A percentile compares a stretch with the other conserved stretches of the same genome.
phyloP scores from a whole-genome alignment of 202 grass and related monocot genomes.

The Cymbopogon flexuosus region DNA sequence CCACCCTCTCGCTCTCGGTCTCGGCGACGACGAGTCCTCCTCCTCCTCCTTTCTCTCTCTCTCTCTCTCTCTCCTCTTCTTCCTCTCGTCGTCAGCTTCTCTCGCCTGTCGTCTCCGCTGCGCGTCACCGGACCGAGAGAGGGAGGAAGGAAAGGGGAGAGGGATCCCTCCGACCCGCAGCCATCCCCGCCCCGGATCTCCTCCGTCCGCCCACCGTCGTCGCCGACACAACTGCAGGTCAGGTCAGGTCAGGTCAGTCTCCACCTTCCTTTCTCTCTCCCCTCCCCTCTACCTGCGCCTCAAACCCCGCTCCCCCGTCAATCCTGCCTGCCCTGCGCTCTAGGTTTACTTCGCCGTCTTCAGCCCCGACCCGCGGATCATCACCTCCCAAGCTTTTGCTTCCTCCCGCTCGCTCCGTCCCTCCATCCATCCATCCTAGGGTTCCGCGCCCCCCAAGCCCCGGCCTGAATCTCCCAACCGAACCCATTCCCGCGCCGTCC shows the following conservation, averaged over 20 bases:
- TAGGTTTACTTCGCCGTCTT: not conserved
- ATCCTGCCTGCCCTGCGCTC: not conserved
- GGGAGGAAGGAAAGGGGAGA: not conserved
- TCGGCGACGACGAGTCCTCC: not conserved
- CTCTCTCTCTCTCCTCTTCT: not conserved
- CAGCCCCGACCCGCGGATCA: not conserved
- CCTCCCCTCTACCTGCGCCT: not conserved
- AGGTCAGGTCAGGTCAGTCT: not conserved
- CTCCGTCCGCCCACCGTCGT: not conserved
- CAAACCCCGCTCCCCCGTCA: not conserved
- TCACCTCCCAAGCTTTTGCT: not conserved
- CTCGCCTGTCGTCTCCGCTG: not conserved
- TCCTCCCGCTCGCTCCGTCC: not conserved
- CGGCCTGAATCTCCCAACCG: not conserved
- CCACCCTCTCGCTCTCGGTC: too few species aligned
- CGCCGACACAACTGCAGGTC: not conserved
- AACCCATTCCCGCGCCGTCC: not conserved
- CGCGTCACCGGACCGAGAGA: not conserved
- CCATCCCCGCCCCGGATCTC: not conserved
- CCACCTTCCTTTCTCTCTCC: not conserved
- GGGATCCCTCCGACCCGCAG: not conserved
- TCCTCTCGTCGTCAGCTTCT: not conserved
- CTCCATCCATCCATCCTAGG: not conserved
- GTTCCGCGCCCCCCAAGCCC: not conserved
- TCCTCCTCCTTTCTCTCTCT: not conserved